Evolutionary conservation across 345 rosid genomes (phyloP).

Genomic region (Eucalyptus camaldulensis): DNA sequence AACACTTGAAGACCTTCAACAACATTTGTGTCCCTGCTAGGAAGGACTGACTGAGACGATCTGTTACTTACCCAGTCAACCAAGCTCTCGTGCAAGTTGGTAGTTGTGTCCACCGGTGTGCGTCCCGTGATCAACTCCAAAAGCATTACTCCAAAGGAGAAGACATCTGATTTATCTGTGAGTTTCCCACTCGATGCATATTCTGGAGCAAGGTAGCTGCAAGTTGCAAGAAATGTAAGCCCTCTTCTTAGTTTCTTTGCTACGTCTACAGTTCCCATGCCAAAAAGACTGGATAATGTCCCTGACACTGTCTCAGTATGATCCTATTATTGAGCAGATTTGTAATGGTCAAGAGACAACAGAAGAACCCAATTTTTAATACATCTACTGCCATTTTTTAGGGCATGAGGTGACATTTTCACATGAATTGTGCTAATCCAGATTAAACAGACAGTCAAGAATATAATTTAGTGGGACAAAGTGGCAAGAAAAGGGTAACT

Average conservation of each 20-base stretch:
- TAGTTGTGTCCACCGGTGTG: slow-evolving; percentile 54
- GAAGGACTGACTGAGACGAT: neutral
- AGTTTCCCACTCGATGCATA: slow-evolving; percentile 93
- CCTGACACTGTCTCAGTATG: neutral
- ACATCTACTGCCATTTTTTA: neutral
- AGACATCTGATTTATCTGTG: slow-evolving; percentile 79
- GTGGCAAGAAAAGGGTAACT: neutral
- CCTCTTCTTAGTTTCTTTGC: neutral
- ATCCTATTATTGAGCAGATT: neutral
- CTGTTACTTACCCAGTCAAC: slow-evolving; percentile 77
- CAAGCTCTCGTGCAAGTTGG: slow-evolving; percentile 76
- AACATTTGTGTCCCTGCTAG: neutral
- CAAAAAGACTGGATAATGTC: neutral
- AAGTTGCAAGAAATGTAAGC: neutral
- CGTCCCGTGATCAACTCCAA: slow-evolving; percentile 85
- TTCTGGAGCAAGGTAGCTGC: slow-evolving; percentile 91
- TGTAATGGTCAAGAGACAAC: neutral
- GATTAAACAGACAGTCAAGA: neutral
- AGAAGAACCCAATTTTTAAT: neutral
- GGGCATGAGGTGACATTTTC: neutral
- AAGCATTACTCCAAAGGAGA: slow-evolving; percentile 88
- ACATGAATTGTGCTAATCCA: neutral
- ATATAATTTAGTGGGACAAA: neutral
- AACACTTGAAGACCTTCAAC: neutral
- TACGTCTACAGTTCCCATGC: neutral